A percentile compares a stretch with the other conserved stretches of the same genome.
These are phyloP conservation scores for Pontederia crassipes DNA, from an alignment of 176 grass and related monocot species.

Conservation along the genomic window DNA sequence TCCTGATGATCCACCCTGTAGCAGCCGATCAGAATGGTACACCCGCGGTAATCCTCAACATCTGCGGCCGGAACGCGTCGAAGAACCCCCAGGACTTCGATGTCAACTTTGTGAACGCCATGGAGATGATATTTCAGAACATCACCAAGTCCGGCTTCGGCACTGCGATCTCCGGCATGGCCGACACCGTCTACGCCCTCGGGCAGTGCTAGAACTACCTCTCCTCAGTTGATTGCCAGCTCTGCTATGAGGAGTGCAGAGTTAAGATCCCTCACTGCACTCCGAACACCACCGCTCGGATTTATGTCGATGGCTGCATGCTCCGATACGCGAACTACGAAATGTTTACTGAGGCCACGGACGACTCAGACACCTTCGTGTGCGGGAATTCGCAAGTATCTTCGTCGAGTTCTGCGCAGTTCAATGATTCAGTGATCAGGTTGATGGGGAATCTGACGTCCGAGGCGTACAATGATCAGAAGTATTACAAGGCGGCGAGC, in stretches of 20 bases:
- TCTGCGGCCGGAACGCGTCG: conserved; percentile 27
- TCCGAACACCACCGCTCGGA: conserved; percentile 33
- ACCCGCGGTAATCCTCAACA: conserved; percentile 32
- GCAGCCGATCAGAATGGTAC: not conserved
- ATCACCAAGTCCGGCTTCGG: conserved; percentile 46
- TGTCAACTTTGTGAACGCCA: conserved; percentile 47
- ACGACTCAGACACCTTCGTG: conserved; percentile 32
- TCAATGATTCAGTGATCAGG: conserved; percentile 1
- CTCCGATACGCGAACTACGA: conserved; percentile 41
- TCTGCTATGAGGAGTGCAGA: conserved; percentile 68
- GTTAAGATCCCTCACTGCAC: conserved; percentile 67
- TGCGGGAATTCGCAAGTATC: conserved; percentile 36
- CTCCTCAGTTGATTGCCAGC: conserved; percentile 50
- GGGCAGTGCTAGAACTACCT: conserved; percentile 67
- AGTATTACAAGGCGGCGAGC: conserved; percentile 12
- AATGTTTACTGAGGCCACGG: conserved; percentile 30
- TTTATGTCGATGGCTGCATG: conserved; percentile 79
- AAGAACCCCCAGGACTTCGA: conserved; percentile 33
- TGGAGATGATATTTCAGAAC: conserved; percentile 59
- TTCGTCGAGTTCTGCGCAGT: not conserved
- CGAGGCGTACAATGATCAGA: conserved; percentile 13
- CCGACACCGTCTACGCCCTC: conserved; percentile 36
- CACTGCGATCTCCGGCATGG: conserved; percentile 27
- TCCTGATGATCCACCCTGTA: too few species aligned
- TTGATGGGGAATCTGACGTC: conserved; percentile 54